phyloP scores from a whole-genome alignment of 2,329 filamentous ascomycete species.

The Epichloe typhina region DNA sequence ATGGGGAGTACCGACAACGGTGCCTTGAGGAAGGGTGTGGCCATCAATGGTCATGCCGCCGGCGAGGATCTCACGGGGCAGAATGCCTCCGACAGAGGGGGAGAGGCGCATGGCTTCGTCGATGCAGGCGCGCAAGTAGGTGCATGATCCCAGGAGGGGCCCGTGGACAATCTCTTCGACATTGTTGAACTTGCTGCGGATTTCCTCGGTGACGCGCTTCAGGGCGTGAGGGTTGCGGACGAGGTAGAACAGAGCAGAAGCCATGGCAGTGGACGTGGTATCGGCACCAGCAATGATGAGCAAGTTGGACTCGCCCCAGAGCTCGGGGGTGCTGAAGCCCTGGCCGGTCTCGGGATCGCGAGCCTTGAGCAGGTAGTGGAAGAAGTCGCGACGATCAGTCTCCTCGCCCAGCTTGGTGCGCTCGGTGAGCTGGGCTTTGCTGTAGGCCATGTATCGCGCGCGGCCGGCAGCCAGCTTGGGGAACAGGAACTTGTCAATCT shows the following conservation, averaged over 20 bases:
- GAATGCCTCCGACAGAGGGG: slow-evolving; percentile 45
- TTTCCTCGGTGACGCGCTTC: slow-evolving; percentile 33
- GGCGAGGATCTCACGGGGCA: slow-evolving; percentile 44
- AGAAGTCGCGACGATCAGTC: slow-evolving; percentile 59
- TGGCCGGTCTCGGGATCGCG: slow-evolving; percentile 58
- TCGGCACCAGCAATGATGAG: slow-evolving; percentile 61
- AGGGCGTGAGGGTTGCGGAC: slow-evolving; percentile 37
- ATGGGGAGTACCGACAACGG: slow-evolving; percentile 50
- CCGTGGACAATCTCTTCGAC: slow-evolving; percentile 45
- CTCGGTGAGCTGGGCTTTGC: slow-evolving; percentile 51
- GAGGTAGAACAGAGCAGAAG: slow-evolving; percentile 50
- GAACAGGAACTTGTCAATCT: slow-evolving; percentile 56
- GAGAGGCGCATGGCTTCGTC: slow-evolving; percentile 53
- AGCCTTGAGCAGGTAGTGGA: slow-evolving; percentile 60
- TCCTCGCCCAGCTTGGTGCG: slow-evolving; percentile 53
- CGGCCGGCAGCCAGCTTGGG: slow-evolving; percentile 52
- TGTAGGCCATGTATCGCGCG: slow-evolving; percentile 59
- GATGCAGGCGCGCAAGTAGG: slow-evolving; percentile 50
- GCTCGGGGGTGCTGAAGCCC: slow-evolving; percentile 50
- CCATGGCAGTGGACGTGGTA: slow-evolving; percentile 57
- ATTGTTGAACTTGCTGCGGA: slow-evolving; percentile 35
- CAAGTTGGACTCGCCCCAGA: slow-evolving; percentile 59
- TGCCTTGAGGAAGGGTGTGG: slow-evolving; percentile 41
- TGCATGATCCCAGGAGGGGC: slow-evolving; percentile 32
- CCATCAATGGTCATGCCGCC: slow-evolving; percentile 44